These are phyloP conservation scores for Apophysomyces sp. DNA, from an alignment of 371 early-diverging fungal genomes.

Conservation along the genomic window DNA sequence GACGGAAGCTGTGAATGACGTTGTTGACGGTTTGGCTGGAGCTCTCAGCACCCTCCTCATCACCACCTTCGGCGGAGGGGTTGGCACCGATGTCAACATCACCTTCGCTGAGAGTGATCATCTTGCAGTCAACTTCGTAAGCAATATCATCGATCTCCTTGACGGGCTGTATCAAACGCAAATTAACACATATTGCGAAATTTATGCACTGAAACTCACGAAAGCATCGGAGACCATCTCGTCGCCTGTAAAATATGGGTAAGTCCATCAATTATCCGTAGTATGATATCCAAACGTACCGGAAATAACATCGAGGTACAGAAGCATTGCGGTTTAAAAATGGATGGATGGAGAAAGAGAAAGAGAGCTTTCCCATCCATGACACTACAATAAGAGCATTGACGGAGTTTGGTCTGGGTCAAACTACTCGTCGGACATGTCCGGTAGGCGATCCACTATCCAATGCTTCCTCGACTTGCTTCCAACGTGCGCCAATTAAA, in stretches of 20 bases:
- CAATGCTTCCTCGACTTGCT: neutral
- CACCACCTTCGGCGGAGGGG: conserved; percentile 88
- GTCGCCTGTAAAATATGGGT: conserved; percentile 58
- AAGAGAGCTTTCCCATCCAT: conserved; percentile 2
- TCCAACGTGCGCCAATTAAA: neutral
- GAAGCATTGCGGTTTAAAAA: conserved; percentile 39
- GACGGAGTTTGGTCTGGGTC: neutral
- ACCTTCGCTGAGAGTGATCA: conserved; percentile 66
- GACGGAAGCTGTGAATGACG: conserved; percentile 83
- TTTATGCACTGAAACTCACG: conserved; percentile 26
- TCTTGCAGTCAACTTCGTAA: conserved; percentile 82
- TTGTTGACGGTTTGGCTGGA: conserved; percentile 74
- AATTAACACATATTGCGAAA: neutral
- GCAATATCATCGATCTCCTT: conserved; percentile 67
- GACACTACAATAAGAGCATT: neutral
- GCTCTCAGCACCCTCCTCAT: conserved; percentile 66
- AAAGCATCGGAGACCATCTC: conserved; percentile 93
- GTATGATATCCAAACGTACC: conserved; percentile 21
- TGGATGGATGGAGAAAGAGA: conserved; percentile 40
- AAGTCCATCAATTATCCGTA: neutral
- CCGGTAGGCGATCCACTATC: neutral
- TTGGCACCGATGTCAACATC: conserved; percentile 94
- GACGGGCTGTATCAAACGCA: conserved; percentile 38
- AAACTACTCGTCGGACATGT: neutral
- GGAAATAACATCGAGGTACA: conserved; percentile 44